These are phyloP conservation scores for Amphibolis antarctica DNA, from an alignment of 106 monocot species.

Conservation along the genomic window DNA sequence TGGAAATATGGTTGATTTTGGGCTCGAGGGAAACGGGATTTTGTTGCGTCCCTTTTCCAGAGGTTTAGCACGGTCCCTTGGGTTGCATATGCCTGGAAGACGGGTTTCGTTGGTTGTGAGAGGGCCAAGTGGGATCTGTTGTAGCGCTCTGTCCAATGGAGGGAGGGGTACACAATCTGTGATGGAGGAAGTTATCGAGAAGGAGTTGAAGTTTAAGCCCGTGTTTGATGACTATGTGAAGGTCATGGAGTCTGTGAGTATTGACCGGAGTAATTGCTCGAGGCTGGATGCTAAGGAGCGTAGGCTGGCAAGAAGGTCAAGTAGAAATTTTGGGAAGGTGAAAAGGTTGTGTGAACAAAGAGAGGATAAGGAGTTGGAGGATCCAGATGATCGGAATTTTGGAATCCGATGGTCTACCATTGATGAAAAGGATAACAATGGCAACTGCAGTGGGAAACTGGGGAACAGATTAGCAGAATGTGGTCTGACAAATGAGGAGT, in stretches of 20 bases:
- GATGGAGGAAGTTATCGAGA: conserved; percentile 27
- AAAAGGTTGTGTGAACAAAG: too few relatives aligned
- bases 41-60: neutral
- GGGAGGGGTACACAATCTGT: conserved; percentile 13
- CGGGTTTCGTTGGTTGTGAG: neutral
- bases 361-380: neutral
- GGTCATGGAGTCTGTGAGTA: conserved; percentile 60
- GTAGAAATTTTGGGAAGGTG: neutral
- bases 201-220: conserved; percentile 65
- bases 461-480: neutral
- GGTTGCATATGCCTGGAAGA: neutral
- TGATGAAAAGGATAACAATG: too few relatives aligned
- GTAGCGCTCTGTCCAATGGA: conserved; percentile 18
- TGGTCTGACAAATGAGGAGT: neutral
- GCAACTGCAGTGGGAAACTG: neutral
- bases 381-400: too few relatives aligned
- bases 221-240: conserved; percentile 82
- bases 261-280: conserved; percentile 29
- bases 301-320: conserved; percentile 18
- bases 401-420: too few relatives aligned
- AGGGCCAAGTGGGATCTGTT: neutral
- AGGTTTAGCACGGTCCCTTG: neutral
- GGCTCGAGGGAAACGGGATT: neutral
- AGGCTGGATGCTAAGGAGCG: conserved; percentile 5
- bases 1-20: neutral